Evolutionary conservation across 345 rosid species (phyloP), one percentile per base, ranked within the genome.

Genomic region (Orychophragmus violaceus): DNA sequence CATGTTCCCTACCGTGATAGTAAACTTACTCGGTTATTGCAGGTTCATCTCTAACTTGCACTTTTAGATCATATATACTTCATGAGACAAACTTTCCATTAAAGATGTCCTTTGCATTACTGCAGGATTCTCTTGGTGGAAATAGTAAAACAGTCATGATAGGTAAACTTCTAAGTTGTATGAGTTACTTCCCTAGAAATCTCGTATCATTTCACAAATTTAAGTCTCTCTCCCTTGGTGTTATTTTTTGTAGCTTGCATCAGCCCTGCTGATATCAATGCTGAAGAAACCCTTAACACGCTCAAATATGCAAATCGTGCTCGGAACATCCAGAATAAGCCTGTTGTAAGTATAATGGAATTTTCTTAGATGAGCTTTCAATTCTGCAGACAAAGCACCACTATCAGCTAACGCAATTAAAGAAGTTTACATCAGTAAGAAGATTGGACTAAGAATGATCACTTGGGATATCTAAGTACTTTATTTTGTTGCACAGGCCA

Each of bases 291-390:
- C 52, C 82, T 87, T 9, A 85, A 85, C 80, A 85, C 94, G 18
- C 80, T 87, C 33, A 87, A 83, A 63, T 87, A 87, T 75, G 94
- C 94, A 55, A 87, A 87, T 67, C 94, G 94, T 60, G 94, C 94
- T 76, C 85, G 95, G 64, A 85, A 85, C 74, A 87, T 87, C 65
- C 88, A 83, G 75, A 87, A 87, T 46, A 87, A 85, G 70, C 95
- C 84, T 66, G 85, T 87, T 76, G 95, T 87, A 79, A 87, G 95
- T 71, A 25, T 42, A 4, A 0, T 50, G 16, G 45, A 60, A 50
- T 51, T 25, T 48, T 32, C 24, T 59, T 59, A 35, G 30, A 28
- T n/a, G n/a, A n/a, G n/a, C n/a, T n/a, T n/a, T n/a, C n/a, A n/a
- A n/a, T n/a, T n/a, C n/a, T n/a, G n/a, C 60, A 11, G 21, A 37